Evolutionary conservation across 169 alveolate genomes (phyloP).

Genomic region (Neospora caninum): DNA sequence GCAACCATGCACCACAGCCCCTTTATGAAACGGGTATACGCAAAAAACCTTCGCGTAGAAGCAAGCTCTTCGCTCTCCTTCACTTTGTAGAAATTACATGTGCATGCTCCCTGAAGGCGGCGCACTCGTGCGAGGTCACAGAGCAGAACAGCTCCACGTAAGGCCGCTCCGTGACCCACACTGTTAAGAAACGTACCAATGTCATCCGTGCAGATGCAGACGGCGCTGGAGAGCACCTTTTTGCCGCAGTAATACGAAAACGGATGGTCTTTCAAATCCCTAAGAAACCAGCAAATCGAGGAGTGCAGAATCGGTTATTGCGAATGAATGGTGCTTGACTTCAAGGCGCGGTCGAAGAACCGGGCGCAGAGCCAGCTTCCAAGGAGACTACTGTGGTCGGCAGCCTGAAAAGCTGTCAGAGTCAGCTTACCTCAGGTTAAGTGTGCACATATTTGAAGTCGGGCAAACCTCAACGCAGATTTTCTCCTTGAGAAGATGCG

Average conservation of each 20-base stretch:
- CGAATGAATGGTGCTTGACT: not conserved
- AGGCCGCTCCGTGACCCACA: no score
- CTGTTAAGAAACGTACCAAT: not conserved
- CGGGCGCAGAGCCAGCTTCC: not conserved
- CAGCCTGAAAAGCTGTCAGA: not conserved
- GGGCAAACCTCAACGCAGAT: slow-evolving; percentile 45
- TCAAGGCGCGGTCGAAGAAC: not conserved
- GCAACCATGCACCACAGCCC: not conserved
- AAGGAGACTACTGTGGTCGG: not conserved
- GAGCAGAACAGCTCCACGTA: no score
- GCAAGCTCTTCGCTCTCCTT: no score
- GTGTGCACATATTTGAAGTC: slow-evolving; percentile 35
- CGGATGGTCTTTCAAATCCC: slow-evolving; percentile 36
- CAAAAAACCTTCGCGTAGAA: no score
- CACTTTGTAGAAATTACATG: no score
- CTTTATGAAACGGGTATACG: no score
- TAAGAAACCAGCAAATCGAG: not conserved
- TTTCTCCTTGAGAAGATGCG: not conserved
- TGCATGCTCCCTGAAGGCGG: no score
- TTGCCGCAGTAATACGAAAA: not conserved
- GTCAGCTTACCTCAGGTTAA: not conserved
- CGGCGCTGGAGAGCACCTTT: not conserved
- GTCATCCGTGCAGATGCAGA: slow-evolving; percentile 48
- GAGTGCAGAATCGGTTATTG: not conserved
- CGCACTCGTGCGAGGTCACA: no score